These are phyloP conservation scores for Linum usitatissimum DNA, from an alignment of 345 rosid genomes.

Conservation along the genomic window DNA sequence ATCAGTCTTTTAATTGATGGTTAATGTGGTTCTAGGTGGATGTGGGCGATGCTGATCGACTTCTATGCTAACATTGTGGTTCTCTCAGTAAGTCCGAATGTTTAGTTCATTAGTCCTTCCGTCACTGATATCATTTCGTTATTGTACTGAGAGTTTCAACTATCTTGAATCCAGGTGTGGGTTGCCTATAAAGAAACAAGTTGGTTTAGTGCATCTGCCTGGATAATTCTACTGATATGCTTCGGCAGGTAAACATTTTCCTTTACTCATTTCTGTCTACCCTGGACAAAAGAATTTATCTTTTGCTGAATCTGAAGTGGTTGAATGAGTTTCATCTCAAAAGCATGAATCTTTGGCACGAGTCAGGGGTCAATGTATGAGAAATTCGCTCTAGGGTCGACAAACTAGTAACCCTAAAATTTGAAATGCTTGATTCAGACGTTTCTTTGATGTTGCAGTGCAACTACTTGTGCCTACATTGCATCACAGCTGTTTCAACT, in stretches of 20 bases:
- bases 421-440: constrained; percentile 3
- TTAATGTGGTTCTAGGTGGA: constrained; percentile 48
- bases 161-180: constrained; percentile 43
- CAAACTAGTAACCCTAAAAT: too few species aligned
- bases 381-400: too few species aligned
- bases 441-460: constrained; percentile 31
- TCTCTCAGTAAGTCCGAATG: constrained; percentile 47
- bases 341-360: too few species aligned
- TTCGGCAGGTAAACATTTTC: constrained; percentile 57
- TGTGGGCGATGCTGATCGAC: constrained; percentile 53
- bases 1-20: neutral
- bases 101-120: neutral
- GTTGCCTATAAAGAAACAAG: constrained; percentile 71
- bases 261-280: neutral
- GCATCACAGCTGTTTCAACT: neutral
- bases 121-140: neutral
- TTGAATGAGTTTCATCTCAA: too few species aligned
- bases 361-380: too few species aligned
- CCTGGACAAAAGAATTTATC: neutral
- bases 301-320: too few species aligned
- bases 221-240: constrained; percentile 63
- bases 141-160: constrained; percentile 1
- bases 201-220: constrained; percentile 46
- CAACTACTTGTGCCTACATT: constrained; percentile 46
- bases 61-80: constrained; percentile 58